These are phyloP conservation scores for Wallemia hederae DNA, from an alignment of 1,284 basidiomycete species.

Conservation along the genomic window DNA sequence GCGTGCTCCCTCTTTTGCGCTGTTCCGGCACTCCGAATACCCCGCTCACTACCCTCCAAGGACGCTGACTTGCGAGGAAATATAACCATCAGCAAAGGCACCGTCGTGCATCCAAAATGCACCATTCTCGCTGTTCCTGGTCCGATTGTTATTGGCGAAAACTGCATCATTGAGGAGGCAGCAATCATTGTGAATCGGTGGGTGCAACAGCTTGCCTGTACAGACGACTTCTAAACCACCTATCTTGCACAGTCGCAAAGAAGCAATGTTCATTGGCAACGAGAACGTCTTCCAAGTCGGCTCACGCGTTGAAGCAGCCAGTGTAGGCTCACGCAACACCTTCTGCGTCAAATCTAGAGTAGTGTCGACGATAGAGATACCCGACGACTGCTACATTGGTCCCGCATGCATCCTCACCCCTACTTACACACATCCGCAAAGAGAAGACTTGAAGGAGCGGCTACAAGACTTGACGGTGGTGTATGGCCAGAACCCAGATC, in stretches of 20 bases:
- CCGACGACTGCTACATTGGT: slow-evolving; percentile 51
- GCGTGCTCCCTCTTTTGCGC: background rate
- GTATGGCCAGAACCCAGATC: slow-evolving; percentile 41
- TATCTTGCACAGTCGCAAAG: slow-evolving; percentile 26
- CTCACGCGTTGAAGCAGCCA: slow-evolving; percentile 56
- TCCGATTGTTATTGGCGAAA: slow-evolving; percentile 54
- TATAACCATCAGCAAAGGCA: slow-evolving; percentile 19
- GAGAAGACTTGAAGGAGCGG: slow-evolving; percentile 27
- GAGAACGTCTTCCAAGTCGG: slow-evolving; percentile 79
- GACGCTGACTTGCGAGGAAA: background rate
- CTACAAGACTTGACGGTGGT: slow-evolving; percentile 63
- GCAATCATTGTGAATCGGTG: slow-evolving; percentile 61
- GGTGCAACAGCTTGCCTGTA: slow-evolving; percentile 6
- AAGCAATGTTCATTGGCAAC: slow-evolving; percentile 70
- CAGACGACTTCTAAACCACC: slow-evolving; percentile 1
- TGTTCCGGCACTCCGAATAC: no score
- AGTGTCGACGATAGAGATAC: slow-evolving; percentile 43
- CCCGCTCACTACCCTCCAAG: background rate
- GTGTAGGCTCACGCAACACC: slow-evolving; percentile 55
- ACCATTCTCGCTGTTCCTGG: slow-evolving; percentile 64
- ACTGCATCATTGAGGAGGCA: slow-evolving; percentile 73
- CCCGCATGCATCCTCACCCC: slow-evolving; percentile 25
- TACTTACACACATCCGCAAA: slow-evolving; percentile 13
- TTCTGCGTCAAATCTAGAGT: slow-evolving; percentile 50
- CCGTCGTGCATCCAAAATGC: slow-evolving; percentile 76